Percentiles rank a stretch among this genome's conserved stretches.
phyloP scores from a whole-genome alignment of 129 eudicot genomes.

The Artemisia argyi region DNA sequence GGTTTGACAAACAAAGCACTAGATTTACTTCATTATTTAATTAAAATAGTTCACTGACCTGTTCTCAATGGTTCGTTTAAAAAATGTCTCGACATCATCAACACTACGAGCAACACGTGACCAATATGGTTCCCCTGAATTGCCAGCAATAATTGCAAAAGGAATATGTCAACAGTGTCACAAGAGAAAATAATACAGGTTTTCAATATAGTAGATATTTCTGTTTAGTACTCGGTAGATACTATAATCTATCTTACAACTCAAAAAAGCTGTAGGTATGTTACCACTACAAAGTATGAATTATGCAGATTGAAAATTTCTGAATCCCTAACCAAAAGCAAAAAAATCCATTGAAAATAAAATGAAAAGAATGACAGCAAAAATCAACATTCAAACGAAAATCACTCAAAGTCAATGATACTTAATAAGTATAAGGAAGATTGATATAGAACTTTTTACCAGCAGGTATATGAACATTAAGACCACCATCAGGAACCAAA shows the following conservation, averaged over 20 bases:
- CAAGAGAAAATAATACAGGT: conserved; percentile 1
- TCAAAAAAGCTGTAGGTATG: too few relatives aligned
- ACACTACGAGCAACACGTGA: conserved; percentile 65
- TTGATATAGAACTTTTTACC: conserved; percentile 35
- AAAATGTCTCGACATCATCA: conserved; percentile 84
- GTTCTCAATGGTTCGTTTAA: conserved; percentile 79
- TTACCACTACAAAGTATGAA: too few relatives aligned
- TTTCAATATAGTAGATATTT: neutral
- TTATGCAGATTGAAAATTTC: too few relatives aligned
- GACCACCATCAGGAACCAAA: conserved; percentile 81
- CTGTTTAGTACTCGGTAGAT: neutral
- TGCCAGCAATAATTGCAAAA: conserved; percentile 17
- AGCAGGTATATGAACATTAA: conserved; percentile 58
- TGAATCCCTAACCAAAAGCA: too few relatives aligned
- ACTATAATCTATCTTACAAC: too few relatives aligned
- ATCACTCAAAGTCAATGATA: too few relatives aligned
- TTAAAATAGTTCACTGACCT: conserved; percentile 47
- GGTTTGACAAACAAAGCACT: too few relatives aligned
- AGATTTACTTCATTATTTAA: too few relatives aligned
- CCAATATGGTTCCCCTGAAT: conserved; percentile 91
- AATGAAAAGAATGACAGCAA: too few relatives aligned
- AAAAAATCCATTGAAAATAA: too few relatives aligned
- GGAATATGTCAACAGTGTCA: conserved; percentile 8
- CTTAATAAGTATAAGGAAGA: too few relatives aligned
- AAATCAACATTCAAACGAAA: too few relatives aligned